phyloP scores from a whole-genome alignment of 192 early-diverging fungal species.

The Umbelopsis vinacea region DNA sequence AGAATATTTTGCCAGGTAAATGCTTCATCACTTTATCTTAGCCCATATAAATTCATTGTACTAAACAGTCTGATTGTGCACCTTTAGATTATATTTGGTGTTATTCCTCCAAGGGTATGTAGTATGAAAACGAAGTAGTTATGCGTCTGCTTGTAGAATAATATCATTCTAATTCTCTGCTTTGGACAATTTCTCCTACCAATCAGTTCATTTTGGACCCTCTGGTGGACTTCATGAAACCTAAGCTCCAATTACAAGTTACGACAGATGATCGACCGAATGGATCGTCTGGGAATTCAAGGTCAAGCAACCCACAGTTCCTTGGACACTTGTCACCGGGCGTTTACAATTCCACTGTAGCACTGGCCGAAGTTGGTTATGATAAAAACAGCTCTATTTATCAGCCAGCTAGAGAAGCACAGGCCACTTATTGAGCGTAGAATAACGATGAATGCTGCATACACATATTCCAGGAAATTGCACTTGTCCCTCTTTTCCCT shows the following conservation, averaged over 20 bases:
- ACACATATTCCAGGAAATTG: too few species aligned
- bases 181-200: background rate
- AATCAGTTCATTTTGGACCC: slow-evolving; percentile 1
- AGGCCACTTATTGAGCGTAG: too few species aligned
- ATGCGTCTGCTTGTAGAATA: background rate
- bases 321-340: background rate
- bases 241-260: background rate
- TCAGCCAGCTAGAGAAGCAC: too few species aligned
- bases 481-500: too few species aligned
- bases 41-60: too few species aligned
- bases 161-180: background rate
- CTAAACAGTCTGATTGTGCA: too few species aligned
- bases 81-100: slow-evolving; percentile 10
- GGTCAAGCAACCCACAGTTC: background rate
- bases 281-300: background rate
- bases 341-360: background rate
- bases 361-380: background rate
- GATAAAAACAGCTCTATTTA: too few species aligned
- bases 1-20: slow-evolving; percentile 14
- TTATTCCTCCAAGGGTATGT: slow-evolving; percentile 8
- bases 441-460: too few species aligned
- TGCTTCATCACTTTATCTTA: background rate
- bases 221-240: slow-evolving; percentile 2
- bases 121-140: background rate
- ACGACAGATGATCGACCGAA: background rate